Conservation (phyloP, 768 basidiomycete genomes). For the Lentinula edodes region DNA sequence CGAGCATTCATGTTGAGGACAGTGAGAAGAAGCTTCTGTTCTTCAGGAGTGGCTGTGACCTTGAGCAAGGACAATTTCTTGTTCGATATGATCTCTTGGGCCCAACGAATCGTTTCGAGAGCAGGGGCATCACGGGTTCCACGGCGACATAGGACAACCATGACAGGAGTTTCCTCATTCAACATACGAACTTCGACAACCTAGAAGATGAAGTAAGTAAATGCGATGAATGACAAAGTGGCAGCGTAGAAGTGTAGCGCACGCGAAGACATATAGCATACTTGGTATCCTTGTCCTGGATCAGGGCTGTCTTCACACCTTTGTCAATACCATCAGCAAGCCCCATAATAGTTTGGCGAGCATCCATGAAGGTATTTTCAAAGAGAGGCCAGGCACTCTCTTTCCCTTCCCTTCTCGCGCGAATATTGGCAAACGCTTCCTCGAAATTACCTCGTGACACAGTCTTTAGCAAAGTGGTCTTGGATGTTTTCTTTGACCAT, state of each 20-base stretch:
- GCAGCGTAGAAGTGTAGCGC: not conserved
- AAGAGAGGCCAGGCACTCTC: conserved; percentile 1
- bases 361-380: conserved; percentile 8
- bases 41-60: conserved; percentile 2
- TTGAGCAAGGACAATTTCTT: not conserved
- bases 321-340: conserved; percentile 2
- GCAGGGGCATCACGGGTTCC: not conserved
- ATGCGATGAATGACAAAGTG: not conserved
- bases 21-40: conserved; percentile 6
- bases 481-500: not conserved
- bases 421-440: not conserved
- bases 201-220: not conserved
- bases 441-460: not conserved
- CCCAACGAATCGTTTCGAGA: not conserved
- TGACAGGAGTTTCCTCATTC: conserved; percentile 5
- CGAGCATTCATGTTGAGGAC: conserved; percentile 5
- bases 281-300: conserved; percentile 4
- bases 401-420: not conserved
- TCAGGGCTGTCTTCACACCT: not conserved
- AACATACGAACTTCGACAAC: conserved; percentile 3
- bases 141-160: conserved; percentile 5
- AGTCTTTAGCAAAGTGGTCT: not conserved
- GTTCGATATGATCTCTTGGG: not conserved
- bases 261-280: conserved; percentile 8
- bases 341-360: conserved; percentile 8